Base-by-base conservation (phyloP, 1,284 basidiomycete genomes). In the Cryptococcus sp. region DNA sequence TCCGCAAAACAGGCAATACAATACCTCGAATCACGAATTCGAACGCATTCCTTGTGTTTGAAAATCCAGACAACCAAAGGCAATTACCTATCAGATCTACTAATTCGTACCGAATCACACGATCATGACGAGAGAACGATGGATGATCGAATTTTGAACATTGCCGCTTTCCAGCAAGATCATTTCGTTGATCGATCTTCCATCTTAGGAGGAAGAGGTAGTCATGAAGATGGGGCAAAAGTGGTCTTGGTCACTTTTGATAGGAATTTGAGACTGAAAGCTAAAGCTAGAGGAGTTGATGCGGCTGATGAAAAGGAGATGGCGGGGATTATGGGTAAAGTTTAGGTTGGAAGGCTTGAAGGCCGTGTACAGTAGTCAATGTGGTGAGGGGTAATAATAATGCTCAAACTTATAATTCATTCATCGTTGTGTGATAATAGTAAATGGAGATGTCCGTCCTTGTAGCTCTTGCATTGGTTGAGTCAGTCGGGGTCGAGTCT, bases 31-130 rank as follows among this genome's bases (percentile, higher is more conserved):
- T 77, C 80, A n/a, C 85, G 85, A 58, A 77, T 97, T 54, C 86
- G 86, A 46, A 81, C 84, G 4, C 86, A 90, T 62, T 75, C 84
- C 1, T 77, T 79, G 3, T 86, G 84, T 16, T 83, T 98, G 74
- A 97, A 98, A 76, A 85, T 98, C 10, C 91, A 93, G 74, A 98
- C 96, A 0, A 88, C 87, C 14, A 86, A 86, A 55, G 94, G 94
- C 61, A 98, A 98, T 72, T 98, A 97, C 71, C 80, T 98, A 2
- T 80, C 82, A 2, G 87, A 87, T 47, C 80, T 98, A 32, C 85
- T 78, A 60, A 84, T 98, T 39, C 84, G 92, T 13, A 85, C 83
- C 1, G 94, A 98, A 73, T 82, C 88, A 55, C 82, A 94, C 57
- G 85, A 90, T 57, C 75, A 36, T 77, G 32, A 34, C 16, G 32